Percentiles rank a stretch among this genome's conserved stretches.
phyloP scores from a whole-genome alignment of 345 rosid genomes.

The Eucalyptus tenuipes region DNA sequence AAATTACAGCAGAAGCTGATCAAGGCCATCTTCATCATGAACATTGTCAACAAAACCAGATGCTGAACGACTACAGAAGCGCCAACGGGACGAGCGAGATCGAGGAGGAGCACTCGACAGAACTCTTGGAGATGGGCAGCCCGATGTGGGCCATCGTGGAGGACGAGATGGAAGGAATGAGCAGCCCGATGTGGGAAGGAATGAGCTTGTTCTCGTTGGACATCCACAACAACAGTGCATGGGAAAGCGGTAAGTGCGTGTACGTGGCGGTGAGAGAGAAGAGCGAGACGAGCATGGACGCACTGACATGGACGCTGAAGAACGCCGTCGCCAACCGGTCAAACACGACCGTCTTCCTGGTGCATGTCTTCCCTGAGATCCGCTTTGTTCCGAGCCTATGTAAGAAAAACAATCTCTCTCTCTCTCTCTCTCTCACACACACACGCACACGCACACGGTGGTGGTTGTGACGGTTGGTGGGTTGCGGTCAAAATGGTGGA shows the following conservation, averaged over 20 bases:
- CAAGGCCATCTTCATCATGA: not conserved
- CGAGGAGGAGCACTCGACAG: slow-evolving; percentile 12
- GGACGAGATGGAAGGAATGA: slow-evolving; percentile 12
- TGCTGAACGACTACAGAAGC: not conserved
- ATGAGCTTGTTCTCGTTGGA: slow-evolving; percentile 33
- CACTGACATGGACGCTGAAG: slow-evolving; percentile 61
- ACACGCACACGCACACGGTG: not conserved
- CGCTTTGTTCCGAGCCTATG: not conserved
- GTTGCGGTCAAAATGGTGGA: not conserved
- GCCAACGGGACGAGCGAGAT: not conserved
- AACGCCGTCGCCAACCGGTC: slow-evolving; percentile 9
- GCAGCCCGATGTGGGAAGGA: not conserved
- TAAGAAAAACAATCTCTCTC: not conserved
- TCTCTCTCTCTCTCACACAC: not conserved
- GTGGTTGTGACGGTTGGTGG: not conserved
- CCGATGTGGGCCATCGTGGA: not conserved
- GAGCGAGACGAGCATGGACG: slow-evolving; percentile 68
- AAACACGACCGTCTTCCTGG: slow-evolving; percentile 3
- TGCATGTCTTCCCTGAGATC: not conserved
- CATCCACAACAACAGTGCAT: not conserved
- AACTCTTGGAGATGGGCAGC: slow-evolving; percentile 11
- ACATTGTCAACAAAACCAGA: not conserved
- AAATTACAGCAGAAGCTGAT: not conserved
- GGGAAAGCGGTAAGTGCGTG: slow-evolving; percentile 22
- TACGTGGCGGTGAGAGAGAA: slow-evolving; percentile 65